A percentile compares a stretch with the other conserved stretches of the same genome.
Conservation (phyloP, 805 yeast genomes). For the Candida easanensis region DNA sequence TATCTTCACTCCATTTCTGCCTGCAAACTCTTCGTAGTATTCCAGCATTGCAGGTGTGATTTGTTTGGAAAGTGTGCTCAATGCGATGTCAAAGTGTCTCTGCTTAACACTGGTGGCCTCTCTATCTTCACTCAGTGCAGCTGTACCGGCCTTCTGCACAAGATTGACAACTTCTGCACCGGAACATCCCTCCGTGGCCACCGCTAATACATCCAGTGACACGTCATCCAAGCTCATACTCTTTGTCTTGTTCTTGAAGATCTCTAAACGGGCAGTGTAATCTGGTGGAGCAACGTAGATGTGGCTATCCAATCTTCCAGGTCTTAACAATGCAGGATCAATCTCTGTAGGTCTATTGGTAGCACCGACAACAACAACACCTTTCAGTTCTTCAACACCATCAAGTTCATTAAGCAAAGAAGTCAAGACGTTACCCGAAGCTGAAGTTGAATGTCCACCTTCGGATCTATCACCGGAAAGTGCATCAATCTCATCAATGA, state of each 20-base stretch:
- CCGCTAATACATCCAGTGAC: constrained; percentile 53
- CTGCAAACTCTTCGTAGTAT: constrained; percentile 56
- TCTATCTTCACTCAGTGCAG: constrained; percentile 83
- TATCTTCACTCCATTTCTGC: constrained; percentile 37
- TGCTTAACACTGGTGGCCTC: constrained; percentile 51
- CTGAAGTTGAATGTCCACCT: constrained; percentile 55
- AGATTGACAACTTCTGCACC: constrained; percentile 93
- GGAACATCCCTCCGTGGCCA: constrained; percentile 81
- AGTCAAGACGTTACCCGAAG: constrained; percentile 82
- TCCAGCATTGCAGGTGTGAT: constrained; percentile 84
- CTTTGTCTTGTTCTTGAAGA: constrained; percentile 63
- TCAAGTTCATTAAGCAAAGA: constrained; percentile 92
- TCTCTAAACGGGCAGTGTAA: constrained; percentile 71
- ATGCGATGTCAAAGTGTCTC: constrained; percentile 70
- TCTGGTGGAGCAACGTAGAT: constrained; percentile 94
- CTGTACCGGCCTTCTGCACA: constrained; percentile 93
- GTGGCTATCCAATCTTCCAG: constrained; percentile 93
- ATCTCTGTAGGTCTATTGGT: constrained; percentile 93
- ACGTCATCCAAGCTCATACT: constrained; percentile 59
- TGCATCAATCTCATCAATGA: constrained; percentile 97
- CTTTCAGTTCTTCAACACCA: constrained; percentile 93
- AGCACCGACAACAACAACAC: constrained; percentile 93
- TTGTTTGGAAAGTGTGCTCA: constrained; percentile 66
- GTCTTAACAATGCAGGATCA: constrained; percentile 89
- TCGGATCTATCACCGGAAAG: constrained; percentile 63